Evolutionary conservation across 2,329 filamentous ascomycete genomes (phyloP).

Genomic region (Chaetomium globosum): DNA sequence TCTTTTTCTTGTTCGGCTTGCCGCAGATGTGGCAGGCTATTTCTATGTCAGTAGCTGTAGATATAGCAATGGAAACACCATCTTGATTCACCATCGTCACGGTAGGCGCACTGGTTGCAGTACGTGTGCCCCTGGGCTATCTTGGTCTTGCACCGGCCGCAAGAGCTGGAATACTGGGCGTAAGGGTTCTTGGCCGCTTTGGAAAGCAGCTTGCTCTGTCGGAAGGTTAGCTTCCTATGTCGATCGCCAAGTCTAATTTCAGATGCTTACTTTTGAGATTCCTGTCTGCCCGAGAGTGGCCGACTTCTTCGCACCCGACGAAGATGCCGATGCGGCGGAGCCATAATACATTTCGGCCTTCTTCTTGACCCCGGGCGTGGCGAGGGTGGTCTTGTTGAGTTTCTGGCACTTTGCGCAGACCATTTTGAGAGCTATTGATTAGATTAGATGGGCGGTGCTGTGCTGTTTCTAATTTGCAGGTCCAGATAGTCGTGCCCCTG

Average conservation of each 20-base stretch:
- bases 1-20: slow-evolving; percentile 58
- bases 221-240: slow-evolving; percentile 4
- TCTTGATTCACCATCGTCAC: slow-evolving; percentile 56
- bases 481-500: background rate
- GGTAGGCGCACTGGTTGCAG: slow-evolving; percentile 66
- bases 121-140: slow-evolving; percentile 62
- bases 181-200: slow-evolving; percentile 68
- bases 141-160: slow-evolving; percentile 64
- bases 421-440: slow-evolving; percentile 47
- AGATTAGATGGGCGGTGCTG: background rate
- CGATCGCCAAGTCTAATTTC: background rate
- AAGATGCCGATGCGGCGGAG: slow-evolving; percentile 53
- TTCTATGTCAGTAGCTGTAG: background rate
- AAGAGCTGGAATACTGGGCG: slow-evolving; percentile 62
- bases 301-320: slow-evolving; percentile 48
- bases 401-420: slow-evolving; percentile 68
- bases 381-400: slow-evolving; percentile 62
- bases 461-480: background rate
- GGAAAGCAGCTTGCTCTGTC: slow-evolving; percentile 64
- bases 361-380: slow-evolving; percentile 67
- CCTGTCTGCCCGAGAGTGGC: slow-evolving; percentile 61
- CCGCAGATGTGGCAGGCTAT: slow-evolving; percentile 66
- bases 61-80: background rate
- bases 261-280: slow-evolving; percentile 56
- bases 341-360: slow-evolving; percentile 69